Conservation (phyloP, 2,329 filamentous ascomycete species). For the Pseudogymnoascus sp. region DNA sequence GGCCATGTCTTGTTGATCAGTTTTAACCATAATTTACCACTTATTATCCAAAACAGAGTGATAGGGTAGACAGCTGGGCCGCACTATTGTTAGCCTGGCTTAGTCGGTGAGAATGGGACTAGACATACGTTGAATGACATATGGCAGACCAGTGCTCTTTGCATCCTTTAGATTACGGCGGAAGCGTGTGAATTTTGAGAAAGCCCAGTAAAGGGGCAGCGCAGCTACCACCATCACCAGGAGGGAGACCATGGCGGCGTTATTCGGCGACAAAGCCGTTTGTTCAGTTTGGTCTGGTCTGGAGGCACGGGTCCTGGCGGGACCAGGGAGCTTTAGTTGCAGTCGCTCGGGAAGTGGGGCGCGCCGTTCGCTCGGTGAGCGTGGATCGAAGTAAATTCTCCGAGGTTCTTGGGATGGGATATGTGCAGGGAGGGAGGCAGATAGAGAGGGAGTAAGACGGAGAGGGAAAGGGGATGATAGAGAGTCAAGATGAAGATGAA, state of each 20-base stretch:
- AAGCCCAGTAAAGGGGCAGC: slow-evolving; percentile 20
- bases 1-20: slow-evolving; percentile 48
- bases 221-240: slow-evolving; percentile 18
- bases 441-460: neutral
- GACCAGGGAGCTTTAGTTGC: neutral
- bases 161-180: slow-evolving; percentile 43
- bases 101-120: neutral
- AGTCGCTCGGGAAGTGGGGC: slow-evolving; percentile 7
- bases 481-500: neutral
- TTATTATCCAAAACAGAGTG: slow-evolving; percentile 50
- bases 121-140: slow-evolving; percentile 47
- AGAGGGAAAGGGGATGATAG: neutral
- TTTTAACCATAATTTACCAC: slow-evolving; percentile 47
- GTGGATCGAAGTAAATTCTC: neutral
- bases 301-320: neutral
- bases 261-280: neutral
- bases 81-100: slow-evolving; percentile 14
- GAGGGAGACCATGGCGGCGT: slow-evolving; percentile 20
- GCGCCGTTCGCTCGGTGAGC: neutral
- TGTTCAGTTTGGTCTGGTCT: neutral
- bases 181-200: slow-evolving; percentile 29
- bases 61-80: slow-evolving; percentile 42
- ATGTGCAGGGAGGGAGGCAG: neutral
- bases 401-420: neutral
- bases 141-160: slow-evolving; percentile 45